These are phyloP conservation scores for Gymnopus androsaceus DNA, from an alignment of 1,284 basidiomycete species.

Conservation along the genomic window DNA sequence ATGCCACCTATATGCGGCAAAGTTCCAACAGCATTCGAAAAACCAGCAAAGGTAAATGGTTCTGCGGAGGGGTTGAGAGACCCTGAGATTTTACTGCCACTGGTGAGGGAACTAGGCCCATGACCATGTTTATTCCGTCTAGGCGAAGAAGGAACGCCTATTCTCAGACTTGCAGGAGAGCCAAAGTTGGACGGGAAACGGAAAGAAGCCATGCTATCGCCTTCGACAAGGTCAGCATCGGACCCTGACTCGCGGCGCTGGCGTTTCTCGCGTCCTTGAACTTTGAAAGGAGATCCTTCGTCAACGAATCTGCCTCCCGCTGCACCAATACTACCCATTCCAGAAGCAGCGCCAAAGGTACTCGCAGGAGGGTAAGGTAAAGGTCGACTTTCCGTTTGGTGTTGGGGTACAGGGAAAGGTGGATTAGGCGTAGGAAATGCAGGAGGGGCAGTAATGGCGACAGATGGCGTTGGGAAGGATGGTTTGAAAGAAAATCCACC, in stretches of 20 bases:
- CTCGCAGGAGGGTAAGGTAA: slow-evolving; percentile 22
- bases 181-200: slow-evolving; percentile 63
- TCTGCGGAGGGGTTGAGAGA: slow-evolving; percentile 45
- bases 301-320: not conserved
- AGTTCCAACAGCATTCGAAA: slow-evolving; percentile 39
- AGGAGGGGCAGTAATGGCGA: not conserved
- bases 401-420: slow-evolving; percentile 27
- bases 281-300: slow-evolving; percentile 29
- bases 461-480: slow-evolving; percentile 33
- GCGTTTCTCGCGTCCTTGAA: slow-evolving; percentile 77
- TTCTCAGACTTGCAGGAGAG: slow-evolving; percentile 45
- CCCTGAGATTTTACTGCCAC: slow-evolving; percentile 21
- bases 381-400: slow-evolving; percentile 20
- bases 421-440: slow-evolving; percentile 25
- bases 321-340: not conserved
- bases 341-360: not conserved
- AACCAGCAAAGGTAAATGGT: slow-evolving; percentile 67
- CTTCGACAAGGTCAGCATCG: slow-evolving; percentile 38
- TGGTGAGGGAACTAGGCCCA: slow-evolving; percentile 33
- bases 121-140: slow-evolving; percentile 13
- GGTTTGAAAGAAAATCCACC: slow-evolving; percentile 70
- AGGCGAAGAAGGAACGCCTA: slow-evolving; percentile 27
- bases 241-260: slow-evolving; percentile 46
- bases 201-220: slow-evolving; percentile 70
- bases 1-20: slow-evolving; percentile 37